A percentile compares a stretch with the other conserved stretches of the same genome.
These are phyloP conservation scores for Aspergillus brunneoviolaceus DNA, from an alignment of 2,329 filamentous ascomycete species.

Conservation along the genomic window DNA sequence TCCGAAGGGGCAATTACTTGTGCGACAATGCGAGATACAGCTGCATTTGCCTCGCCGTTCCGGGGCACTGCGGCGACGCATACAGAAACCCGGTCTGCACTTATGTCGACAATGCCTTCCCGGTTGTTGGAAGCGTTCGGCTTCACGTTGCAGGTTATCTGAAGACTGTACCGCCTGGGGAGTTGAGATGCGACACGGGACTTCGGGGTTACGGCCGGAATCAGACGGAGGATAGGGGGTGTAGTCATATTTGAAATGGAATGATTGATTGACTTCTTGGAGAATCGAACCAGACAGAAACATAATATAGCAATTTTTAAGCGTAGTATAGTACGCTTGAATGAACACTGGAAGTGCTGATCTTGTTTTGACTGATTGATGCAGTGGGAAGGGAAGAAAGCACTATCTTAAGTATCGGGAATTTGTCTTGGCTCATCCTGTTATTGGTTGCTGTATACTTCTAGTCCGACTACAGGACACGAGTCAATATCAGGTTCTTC, in stretches of 20 bases:
- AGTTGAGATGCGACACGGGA: slow-evolving; percentile 7
- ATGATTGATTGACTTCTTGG: neutral
- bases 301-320: neutral
- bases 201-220: slow-evolving; percentile 11
- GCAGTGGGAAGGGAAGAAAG: neutral
- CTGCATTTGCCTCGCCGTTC: slow-evolving; percentile 69
- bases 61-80: slow-evolving; percentile 65
- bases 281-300: neutral
- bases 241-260: neutral
- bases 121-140: slow-evolving; percentile 62
- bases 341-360: neutral
- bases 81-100: slow-evolving; percentile 59
- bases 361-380: neutral
- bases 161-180: slow-evolving; percentile 43
- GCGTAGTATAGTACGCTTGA: neutral
- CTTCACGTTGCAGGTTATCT: slow-evolving; percentile 66
- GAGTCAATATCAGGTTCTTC: too few species aligned
- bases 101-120: slow-evolving; percentile 60
- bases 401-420: neutral
- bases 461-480: neutral
- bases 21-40: slow-evolving; percentile 63
- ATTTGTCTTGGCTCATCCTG: neutral
- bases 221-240: slow-evolving; percentile 15
- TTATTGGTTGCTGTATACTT: neutral
- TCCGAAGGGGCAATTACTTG: slow-evolving; percentile 42